Percentiles rank a stretch among this genome's conserved stretches.
Conservation (phyloP, 108 stramenopile species). For the Seminavis robusta region DNA sequence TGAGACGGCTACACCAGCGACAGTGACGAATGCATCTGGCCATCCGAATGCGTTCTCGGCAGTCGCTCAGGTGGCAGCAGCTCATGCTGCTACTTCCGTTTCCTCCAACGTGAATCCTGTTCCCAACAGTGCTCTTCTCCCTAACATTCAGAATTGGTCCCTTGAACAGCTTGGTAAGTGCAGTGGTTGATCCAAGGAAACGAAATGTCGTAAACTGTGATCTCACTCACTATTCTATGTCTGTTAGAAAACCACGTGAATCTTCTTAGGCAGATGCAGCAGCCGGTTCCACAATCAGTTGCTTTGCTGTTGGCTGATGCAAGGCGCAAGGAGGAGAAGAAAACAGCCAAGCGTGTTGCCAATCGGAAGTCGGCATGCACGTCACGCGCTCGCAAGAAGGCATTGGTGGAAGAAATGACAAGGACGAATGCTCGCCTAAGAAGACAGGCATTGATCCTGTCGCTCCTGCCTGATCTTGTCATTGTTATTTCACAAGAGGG, state of each 20-base stretch:
- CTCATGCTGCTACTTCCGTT: neutral
- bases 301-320: constrained; percentile 62
- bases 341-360: constrained; percentile 76
- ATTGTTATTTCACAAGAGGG: constrained; percentile 57
- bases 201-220: neutral
- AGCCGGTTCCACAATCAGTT: constrained; percentile 66
- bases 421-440: constrained; percentile 63
- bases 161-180: constrained; percentile 58
- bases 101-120: too few relatives aligned
- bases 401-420: constrained; percentile 85
- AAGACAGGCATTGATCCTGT: constrained; percentile 73
- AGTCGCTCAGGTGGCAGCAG: neutral
- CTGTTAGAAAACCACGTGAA: constrained; percentile 55
- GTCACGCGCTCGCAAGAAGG: constrained; percentile 88
- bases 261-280: constrained; percentile 49
- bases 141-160: constrained; percentile 48
- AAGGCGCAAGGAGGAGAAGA: constrained; percentile 72
- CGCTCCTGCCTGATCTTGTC: constrained; percentile 77
- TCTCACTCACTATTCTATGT: constrained; percentile 1
- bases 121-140: constrained; percentile 1
- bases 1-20: too few relatives aligned
- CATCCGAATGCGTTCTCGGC: too few relatives aligned
- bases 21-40: too few relatives aligned
- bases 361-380: constrained; percentile 89
- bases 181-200: neutral